phyloP scores from a whole-genome alignment of 257 asterid genomes.

The Capsicum baccatum region DNA sequence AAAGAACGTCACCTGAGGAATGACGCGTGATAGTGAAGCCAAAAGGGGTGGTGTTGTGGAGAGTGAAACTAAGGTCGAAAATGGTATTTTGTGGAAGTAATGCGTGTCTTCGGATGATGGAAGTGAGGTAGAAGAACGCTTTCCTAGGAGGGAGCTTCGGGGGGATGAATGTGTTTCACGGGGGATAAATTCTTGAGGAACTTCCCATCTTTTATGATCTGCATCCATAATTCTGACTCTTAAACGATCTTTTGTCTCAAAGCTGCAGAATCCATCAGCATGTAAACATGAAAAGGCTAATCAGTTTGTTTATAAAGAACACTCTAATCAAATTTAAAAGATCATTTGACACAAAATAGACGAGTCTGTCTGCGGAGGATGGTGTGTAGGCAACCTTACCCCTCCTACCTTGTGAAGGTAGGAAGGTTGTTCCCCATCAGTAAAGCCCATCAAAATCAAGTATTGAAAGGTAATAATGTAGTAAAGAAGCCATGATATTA shows the following conservation, averaged over 20 bases:
- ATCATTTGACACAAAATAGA: too few species aligned
- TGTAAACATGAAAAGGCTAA: background rate
- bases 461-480: too few species aligned
- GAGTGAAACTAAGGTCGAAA: conserved; percentile 47
- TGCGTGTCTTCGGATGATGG: background rate
- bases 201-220: conserved; percentile 31
- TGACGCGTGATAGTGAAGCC: conserved; percentile 46
- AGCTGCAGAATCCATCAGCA: conserved; percentile 26
- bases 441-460: too few species aligned
- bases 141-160: conserved; percentile 9
- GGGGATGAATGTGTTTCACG: conserved; percentile 5
- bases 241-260: conserved; percentile 22
- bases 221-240: conserved; percentile 31
- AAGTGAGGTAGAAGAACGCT: background rate
- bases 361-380: too few species aligned
- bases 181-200: conserved; percentile 27
- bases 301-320: background rate
- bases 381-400: too few species aligned
- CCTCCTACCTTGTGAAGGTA: too few species aligned
- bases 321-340: too few species aligned
- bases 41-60: conserved; percentile 49
- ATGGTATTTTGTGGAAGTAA: conserved; percentile 25
- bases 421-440: too few species aligned
- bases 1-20: conserved; percentile 49
- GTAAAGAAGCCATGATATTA: too few species aligned